phyloP scores from a whole-genome alignment of 2,329 filamentous ascomycete genomes.

The Clonostachys byssicola region DNA sequence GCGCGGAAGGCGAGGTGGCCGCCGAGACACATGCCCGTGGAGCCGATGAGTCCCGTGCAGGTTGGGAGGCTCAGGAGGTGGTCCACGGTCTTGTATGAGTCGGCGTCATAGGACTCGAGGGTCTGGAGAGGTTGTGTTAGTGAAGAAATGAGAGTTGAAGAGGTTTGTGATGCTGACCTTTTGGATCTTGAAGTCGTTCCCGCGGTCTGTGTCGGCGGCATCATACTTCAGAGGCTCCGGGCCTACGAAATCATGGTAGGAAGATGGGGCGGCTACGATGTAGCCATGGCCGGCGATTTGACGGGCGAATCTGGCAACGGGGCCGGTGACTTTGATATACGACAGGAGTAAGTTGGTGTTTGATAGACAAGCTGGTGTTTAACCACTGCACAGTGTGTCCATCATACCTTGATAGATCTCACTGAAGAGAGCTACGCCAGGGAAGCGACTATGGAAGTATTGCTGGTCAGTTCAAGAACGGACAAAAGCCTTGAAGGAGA shows the following conservation, averaged over 20 bases:
- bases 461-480: background rate
- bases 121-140: conserved; percentile 44
- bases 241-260: conserved; percentile 89
- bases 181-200: conserved; percentile 80
- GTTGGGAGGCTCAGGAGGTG: conserved; percentile 67
- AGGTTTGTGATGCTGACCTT: conserved; percentile 46
- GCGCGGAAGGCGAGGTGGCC: conserved; percentile 73
- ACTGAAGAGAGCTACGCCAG: conserved; percentile 82
- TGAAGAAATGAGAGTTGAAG: background rate
- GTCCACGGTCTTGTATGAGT: conserved; percentile 65
- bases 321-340: conserved; percentile 69
- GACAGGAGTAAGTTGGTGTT: background rate
- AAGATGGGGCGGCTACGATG: conserved; percentile 86
- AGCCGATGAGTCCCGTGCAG: conserved; percentile 76
- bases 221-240: conserved; percentile 84
- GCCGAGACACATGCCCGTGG: conserved; percentile 89
- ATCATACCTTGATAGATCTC: conserved; percentile 88
- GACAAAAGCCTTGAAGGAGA: too few relatives aligned
- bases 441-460: conserved; percentile 52
- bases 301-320: conserved; percentile 82
- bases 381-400: background rate
- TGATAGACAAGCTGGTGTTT: too few relatives aligned
- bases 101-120: conserved; percentile 80
- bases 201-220: conserved; percentile 78
- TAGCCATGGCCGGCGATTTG: conserved; percentile 92